Evolutionary conservation across 1,139 yeast genomes (phyloP), one percentile per base, ranked within the genome.

Genomic region (Geotrichum europaeum): DNA sequence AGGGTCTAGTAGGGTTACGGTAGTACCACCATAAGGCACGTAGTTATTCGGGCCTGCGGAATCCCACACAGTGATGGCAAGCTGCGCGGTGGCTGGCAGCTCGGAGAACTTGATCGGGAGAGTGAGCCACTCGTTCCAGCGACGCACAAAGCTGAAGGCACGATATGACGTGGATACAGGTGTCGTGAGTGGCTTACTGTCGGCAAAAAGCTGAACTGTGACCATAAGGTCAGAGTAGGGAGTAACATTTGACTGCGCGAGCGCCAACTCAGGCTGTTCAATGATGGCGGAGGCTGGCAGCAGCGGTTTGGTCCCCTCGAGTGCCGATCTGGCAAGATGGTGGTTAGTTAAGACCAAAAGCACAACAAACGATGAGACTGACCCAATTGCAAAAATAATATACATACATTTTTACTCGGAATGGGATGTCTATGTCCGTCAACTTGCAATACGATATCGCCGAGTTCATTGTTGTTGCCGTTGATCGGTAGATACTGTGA

Each of bases 71-170:
- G 81, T 78, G 49, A 94, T 78, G 61, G 81, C 81, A 36, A 92
- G 72, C 65, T 79, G 82, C 2, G 94, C 74, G 53, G 83, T 81
- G 36, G 83, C 70, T 4, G 90, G 85, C 20, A 94, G 72, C 67
- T 90, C 95, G 61, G 82, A 81, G 66, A 87, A 84, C 62, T 80
- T 79, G 6, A 91, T 80, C 0, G 97, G 94, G 56, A 94, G 73
- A 55, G 82, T 79, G 36, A 90, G 73, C 85, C 88, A 84, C 65
- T 84, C 84, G 63, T 82, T 78, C 85, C 86, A 84, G 55, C 66
- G 68, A 54, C 73, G 64, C 2, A 69, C 64, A 54, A 78, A 76
- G 60, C 81, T 79, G 66, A 88, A 87, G 1, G 85, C 77, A 56
- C 81, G 82, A 70, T 86, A 86, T 3, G 84, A 78, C 0, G 96